Percentiles rank a stretch among this genome's conserved stretches.
Conservation (phyloP, 306 rosid genomes). For the Carpinus fangiana region DNA sequence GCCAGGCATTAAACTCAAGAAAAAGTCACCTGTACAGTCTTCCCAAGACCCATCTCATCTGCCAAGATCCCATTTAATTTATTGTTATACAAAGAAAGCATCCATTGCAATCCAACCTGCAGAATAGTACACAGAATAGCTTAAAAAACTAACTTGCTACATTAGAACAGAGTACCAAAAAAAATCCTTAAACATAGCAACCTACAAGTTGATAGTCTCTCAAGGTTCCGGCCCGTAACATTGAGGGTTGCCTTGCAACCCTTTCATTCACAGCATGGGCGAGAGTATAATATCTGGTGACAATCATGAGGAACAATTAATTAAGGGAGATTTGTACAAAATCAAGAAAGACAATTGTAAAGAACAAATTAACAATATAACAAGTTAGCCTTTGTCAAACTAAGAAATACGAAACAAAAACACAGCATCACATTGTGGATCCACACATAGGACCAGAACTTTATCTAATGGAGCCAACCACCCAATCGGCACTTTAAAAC, state of each 20-base stretch:
- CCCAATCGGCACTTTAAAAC: slow-evolving; percentile 5
- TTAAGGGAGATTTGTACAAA: neutral
- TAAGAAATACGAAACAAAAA: neutral
- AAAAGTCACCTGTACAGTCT: slow-evolving; percentile 88
- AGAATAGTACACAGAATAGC: slow-evolving; percentile 23
- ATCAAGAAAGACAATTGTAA: slow-evolving; percentile 21
- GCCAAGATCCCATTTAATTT: slow-evolving; percentile 96
- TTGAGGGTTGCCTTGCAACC: slow-evolving; percentile 83
- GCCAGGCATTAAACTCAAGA: slow-evolving; percentile 11
- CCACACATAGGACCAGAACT: neutral
- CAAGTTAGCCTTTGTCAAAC: neutral
- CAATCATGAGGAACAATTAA: neutral
- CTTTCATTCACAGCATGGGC: slow-evolving; percentile 98
- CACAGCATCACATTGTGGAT: neutral
- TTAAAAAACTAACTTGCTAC: slow-evolving; percentile 17
- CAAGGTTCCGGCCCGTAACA: slow-evolving; percentile 87
- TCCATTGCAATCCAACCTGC: slow-evolving; percentile 99
- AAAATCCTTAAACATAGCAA: slow-evolving; percentile 32
- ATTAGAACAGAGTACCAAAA: neutral
- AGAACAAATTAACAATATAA: neutral
- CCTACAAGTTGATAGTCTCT: slow-evolving; percentile 99
- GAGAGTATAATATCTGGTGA: slow-evolving; percentile 86
- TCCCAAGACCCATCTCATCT: slow-evolving; percentile 99
- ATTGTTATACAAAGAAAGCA: slow-evolving; percentile 98
- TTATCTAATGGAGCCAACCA: slow-evolving; percentile 7